A percentile compares a stretch with the other conserved stretches of the same genome.
Evolutionary conservation across 495 filamentous ascomycete genomes (phyloP).

Genomic region (Tuber magnatum): DNA sequence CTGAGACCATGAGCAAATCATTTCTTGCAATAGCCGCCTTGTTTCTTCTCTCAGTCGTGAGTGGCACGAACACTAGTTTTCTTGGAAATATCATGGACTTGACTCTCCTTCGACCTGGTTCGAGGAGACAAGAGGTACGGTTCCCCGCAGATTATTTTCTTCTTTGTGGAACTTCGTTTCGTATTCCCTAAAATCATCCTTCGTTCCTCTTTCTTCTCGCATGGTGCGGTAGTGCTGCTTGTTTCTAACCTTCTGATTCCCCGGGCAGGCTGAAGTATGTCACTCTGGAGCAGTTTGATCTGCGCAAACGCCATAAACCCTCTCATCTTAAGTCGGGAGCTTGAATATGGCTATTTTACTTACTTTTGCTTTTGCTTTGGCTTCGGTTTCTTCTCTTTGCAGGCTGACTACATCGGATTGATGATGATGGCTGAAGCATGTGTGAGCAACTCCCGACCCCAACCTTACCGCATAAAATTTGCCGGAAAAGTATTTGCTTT

Average conservation of each 20-base stretch:
- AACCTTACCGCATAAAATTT: neutral
- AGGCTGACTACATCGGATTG: conserved; percentile 84
- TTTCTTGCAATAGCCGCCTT: conserved; percentile 53
- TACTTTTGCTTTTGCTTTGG: neutral
- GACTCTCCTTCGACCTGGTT: conserved; percentile 61
- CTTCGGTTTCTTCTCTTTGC: conserved; percentile 33
- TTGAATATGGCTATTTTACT: neutral
- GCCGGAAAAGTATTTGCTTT: neutral
- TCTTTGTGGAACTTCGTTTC: neutral
- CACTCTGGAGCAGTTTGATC: neutral
- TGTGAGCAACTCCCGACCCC: conserved; percentile 20
- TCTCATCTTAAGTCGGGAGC: neutral
- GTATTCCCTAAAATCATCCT: neutral
- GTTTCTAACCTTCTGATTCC: neutral
- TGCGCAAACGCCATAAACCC: neutral
- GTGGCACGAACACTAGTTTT: conserved; percentile 61
- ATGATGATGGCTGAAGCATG: conserved; percentile 56
- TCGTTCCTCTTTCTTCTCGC: neutral
- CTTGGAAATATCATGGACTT: conserved; percentile 53
- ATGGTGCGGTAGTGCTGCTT: neutral
- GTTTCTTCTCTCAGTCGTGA: conserved; percentile 48
- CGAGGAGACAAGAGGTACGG: conserved; percentile 57
- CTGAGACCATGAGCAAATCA: conserved; percentile 62
- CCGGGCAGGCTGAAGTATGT: conserved; percentile 44
- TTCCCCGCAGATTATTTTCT: neutral